These are phyloP conservation scores for Cardamine chenopodiifolia DNA, from an alignment of 345 rosid genomes.

Conservation along the genomic window DNA sequence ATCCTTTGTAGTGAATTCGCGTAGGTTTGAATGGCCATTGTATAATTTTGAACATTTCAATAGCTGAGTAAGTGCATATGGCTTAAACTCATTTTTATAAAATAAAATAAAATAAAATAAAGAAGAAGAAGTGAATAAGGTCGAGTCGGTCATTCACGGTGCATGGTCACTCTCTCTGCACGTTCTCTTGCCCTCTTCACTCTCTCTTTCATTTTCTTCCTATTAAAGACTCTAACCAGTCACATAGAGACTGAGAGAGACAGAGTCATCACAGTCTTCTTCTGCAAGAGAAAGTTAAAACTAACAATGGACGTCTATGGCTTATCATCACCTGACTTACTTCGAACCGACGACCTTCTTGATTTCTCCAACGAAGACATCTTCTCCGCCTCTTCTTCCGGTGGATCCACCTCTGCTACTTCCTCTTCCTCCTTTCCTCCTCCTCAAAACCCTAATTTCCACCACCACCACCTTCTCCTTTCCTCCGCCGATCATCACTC, in stretches of 20 bases:
- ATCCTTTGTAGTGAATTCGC: background rate
- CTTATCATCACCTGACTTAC: slow-evolving; percentile 39
- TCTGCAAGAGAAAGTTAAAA: background rate
- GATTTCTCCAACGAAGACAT: slow-evolving; percentile 54
- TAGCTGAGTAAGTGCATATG: background rate
- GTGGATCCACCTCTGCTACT: slow-evolving; percentile 38
- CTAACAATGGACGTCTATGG: slow-evolving; percentile 59
- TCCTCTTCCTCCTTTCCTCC: slow-evolving; percentile 41
- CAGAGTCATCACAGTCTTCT: slow-evolving; percentile 13
- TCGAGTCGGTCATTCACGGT: slow-evolving; percentile 44
- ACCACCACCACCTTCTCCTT: slow-evolving; percentile 50
- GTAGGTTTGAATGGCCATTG: background rate
- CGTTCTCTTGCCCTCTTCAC: slow-evolving; percentile 43
- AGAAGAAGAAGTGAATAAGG: slow-evolving; percentile 27
- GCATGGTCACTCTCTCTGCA: slow-evolving; percentile 52
- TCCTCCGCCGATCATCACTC: slow-evolving; percentile 33
- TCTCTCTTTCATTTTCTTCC: slow-evolving; percentile 33
- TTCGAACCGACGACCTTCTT: slow-evolving; percentile 46
- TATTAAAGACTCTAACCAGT: slow-evolving; percentile 37
- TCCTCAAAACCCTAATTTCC: slow-evolving; percentile 41
- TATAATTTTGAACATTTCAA: background rate
- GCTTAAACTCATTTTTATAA: background rate
- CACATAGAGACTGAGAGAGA: slow-evolving; percentile 25
- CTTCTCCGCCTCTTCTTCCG: slow-evolving; percentile 45
- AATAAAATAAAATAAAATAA: background rate